Evolutionary conservation across 2,329 filamentous ascomycete species (phyloP), one percentile per base, ranked within the genome.

Genomic region (Xylariaceae sp.): DNA sequence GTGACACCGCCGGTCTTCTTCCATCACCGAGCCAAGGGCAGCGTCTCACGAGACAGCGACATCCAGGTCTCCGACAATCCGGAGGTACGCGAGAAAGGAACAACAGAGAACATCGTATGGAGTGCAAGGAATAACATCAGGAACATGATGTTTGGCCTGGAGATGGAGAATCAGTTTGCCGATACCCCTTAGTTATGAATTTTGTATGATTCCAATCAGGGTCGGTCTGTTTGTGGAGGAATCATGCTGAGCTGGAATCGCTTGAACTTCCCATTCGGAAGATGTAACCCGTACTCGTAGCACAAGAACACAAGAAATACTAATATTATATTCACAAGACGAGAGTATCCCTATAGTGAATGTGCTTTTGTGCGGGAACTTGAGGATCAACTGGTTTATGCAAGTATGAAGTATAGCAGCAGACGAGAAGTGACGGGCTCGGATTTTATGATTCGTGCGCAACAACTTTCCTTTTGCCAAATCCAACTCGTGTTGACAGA

Each of bases 81-180:
- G 8, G 15, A 30, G 1, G 7, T 50, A 1, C 62, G 69, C 10
- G 66, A 73, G 55, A 73, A 70, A 51, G 72, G 69, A 0, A 62
- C 55, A n/a, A 74, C 71, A 2, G 71, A 73, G 58, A 72, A 72
- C 39, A 72, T 74, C 42, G 66, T 74, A 53, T 71, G 68, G 70
- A 73, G 72, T 55, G 69, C 71, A 48, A 69, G 71, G 54, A 64
- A 72, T 58, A 74, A 74, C 53, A 60, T 74, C 5, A 63, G 62
- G 56, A 71, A 74, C 45, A 63, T 73, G 65, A 66, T 74, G 34
- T 57, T 67, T 50, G 70, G 66, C 4, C 60, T 62, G 37, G 58
- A 55, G 15, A 70, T 72, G 68, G 67, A 72, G 51, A 70, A 60
- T 49, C 67, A 70, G 55, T 71, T 60, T 35, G 23, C 23, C 23